Base-by-base conservation (phyloP, 2,329 filamentous ascomycete species). In the Dothideomycetidae sp. region DNA sequence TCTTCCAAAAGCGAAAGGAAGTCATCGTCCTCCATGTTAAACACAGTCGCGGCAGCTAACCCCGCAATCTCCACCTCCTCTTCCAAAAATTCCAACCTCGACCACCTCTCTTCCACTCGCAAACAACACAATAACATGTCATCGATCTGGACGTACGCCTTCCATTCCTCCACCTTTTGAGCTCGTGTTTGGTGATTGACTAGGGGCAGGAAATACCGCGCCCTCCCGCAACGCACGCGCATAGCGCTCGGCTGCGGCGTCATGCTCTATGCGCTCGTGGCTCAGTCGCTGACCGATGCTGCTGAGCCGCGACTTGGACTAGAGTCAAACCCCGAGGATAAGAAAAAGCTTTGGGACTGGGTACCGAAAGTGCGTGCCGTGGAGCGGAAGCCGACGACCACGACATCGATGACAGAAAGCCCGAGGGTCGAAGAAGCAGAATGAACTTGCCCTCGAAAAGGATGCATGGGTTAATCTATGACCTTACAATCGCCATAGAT, bases 251-350 rank as follows among this genome's bases (percentile, higher is more conserved):
- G 86, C 48, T 55, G 75, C 33, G 79, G 75, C 48, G 60, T 93
- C 46, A 73, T 93, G 52, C 72, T 72, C 21, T 93, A 84, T 73
- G 83, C 82, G 10, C 62, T 66, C 29, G 62, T 74, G 29, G 86
- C 83, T 11, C 67, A 90, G n/a, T 77, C 78, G 53, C 53, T 81
- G 12, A 75, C 79, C 4, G 80, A 88, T 52, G 67, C 67, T 40
- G 74, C 78, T 11, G 85, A 88, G 59, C 70, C 80, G 53, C 74
- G 69, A 29, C 69, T 86, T 43, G 81, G 80, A 5, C 70, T 83
- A 56, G 75, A 70, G 28, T 73, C 85, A 1, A 78, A 75, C 1
- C 75, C 82, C 44, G 66, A 79, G 51, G 84, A 93, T 53, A 77
- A 74, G 54, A 72, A 75, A 42, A 70, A 71, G 10, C 56, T 93